These are phyloP conservation scores for Phaeosphaeriaceae sp. DNA, from an alignment of 2,329 filamentous ascomycete species.

Conservation along the genomic window DNA sequence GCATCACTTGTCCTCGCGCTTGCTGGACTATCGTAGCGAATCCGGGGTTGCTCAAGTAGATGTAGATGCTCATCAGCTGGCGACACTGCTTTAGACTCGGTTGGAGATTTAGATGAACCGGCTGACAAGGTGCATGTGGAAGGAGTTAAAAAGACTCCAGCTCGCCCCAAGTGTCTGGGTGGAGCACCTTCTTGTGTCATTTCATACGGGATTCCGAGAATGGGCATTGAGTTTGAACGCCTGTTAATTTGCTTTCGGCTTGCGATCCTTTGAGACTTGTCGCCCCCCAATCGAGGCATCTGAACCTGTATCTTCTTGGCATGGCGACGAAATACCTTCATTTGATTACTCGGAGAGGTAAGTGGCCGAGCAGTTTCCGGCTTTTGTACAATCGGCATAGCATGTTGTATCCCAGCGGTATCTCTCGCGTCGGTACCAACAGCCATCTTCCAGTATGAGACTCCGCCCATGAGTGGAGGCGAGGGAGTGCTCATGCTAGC, in stretches of 20 bases:
- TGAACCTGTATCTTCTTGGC: constrained; percentile 38
- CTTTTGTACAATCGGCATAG: constrained; percentile 30
- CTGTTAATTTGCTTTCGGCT: constrained; percentile 23
- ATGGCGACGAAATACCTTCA: constrained; percentile 33
- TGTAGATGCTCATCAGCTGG: constrained; percentile 2
- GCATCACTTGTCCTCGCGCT: constrained; percentile 17
- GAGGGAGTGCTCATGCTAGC: constrained; percentile 33
- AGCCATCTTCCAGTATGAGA: constrained; percentile 41
- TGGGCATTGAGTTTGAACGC: constrained; percentile 35
- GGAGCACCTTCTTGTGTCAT: constrained; percentile 8
- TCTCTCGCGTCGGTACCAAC: constrained; percentile 10
- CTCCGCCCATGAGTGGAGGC: constrained; percentile 40
- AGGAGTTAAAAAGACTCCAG: constrained; percentile 13
- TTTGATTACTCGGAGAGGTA: constrained; percentile 26
- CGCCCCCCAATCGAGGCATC: constrained; percentile 35
- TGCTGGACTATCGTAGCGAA: constrained; percentile 14
- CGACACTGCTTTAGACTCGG: constrained; percentile 4
- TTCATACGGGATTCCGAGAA: constrained; percentile 25
- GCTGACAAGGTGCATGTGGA: constrained; percentile 7
- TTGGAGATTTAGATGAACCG: constrained; percentile 1
- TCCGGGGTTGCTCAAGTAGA: constrained; percentile 4
- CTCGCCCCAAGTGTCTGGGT: constrained; percentile 14
- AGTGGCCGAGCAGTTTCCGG: constrained; percentile 13
- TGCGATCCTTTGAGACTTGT: constrained; percentile 17
- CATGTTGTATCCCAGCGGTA: constrained; percentile 31